Percentiles rank a stretch among this genome's conserved stretches.
Conservation (phyloP, 2,329 filamentous ascomycete genomes). For the Colletotrichum sp. region DNA sequence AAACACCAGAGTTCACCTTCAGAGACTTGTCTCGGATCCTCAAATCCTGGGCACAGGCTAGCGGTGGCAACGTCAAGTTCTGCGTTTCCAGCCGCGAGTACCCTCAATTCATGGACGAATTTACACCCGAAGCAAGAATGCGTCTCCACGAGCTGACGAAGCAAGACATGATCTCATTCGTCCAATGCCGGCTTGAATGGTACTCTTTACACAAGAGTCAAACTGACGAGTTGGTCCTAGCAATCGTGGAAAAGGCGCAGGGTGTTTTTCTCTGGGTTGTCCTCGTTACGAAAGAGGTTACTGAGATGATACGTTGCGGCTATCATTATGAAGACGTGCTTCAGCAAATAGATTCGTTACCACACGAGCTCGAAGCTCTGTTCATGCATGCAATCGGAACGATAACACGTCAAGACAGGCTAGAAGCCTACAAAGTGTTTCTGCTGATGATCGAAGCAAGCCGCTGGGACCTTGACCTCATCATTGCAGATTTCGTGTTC, state of each 20-base stretch:
- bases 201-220: too few species aligned
- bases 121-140: too few species aligned
- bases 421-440: not conserved
- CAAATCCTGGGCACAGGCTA: rapidly evolving
- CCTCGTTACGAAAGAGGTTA: too few species aligned
- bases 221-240: too few species aligned
- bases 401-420: rapidly evolving
- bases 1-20: rapidly evolving
- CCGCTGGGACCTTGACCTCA: not conserved
- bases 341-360: not conserved
- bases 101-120: rapidly evolving
- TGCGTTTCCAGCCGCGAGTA: not conserved
- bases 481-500: too few species aligned
- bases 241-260: not conserved
- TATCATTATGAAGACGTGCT: too few species aligned
- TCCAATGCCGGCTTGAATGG: too few species aligned
- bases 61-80: not conserved
- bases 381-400: rapidly evolving
- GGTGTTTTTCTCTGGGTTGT: not conserved
- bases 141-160: rapidly evolving
- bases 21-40: rapidly evolving
- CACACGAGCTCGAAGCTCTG: not conserved
- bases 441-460: not conserved
- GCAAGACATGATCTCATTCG: not conserved
- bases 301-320: too few species aligned